A percentile compares a stretch with the other conserved stretches of the same genome.
phyloP scores from a whole-genome alignment of 164 flowering plant genomes.

The Amborella trichopoda region DNA sequence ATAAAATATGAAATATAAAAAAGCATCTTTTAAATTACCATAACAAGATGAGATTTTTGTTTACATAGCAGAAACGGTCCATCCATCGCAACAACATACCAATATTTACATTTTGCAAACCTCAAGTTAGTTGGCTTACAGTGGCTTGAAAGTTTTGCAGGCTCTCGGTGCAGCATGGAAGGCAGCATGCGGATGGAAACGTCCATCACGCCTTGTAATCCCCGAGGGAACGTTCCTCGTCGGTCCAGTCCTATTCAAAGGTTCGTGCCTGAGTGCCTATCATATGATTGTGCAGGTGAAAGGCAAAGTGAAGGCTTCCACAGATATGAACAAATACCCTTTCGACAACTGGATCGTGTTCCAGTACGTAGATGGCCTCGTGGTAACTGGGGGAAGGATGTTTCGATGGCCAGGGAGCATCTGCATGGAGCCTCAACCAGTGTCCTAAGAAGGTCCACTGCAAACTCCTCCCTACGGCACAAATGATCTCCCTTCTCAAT shows the following conservation, averaged over 20 bases:
- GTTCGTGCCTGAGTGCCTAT: conserved; percentile 39
- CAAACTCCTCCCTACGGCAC: conserved; percentile 8
- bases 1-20: too few species aligned
- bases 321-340: conserved; percentile 24
- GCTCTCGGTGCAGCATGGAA: conserved; percentile 48
- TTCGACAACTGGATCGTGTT: conserved; percentile 47
- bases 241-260: conserved; percentile 43
- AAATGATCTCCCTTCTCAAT: too few species aligned
- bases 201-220: conserved; percentile 16
- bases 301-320: conserved; percentile 43
- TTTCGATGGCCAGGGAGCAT: conserved; percentile 65
- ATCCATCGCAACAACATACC: too few species aligned
- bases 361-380: conserved; percentile 32
- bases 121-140: too few species aligned
- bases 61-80: too few species aligned
- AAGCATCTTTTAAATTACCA: too few species aligned
- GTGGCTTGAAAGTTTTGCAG: too few species aligned
- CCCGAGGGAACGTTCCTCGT: conserved; percentile 37
- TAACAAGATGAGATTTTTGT: too few species aligned
- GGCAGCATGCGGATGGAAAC: conserved; percentile 29
- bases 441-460: conserved; percentile 26
- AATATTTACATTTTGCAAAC: too few species aligned
- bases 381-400: conserved; percentile 50
- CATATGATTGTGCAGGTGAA: conserved; percentile 24
- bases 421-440: conserved; percentile 46